These are phyloP conservation scores for Daldinia eschscholtzii DNA, from an alignment of 2,329 filamentous ascomycete genomes.

Conservation along the genomic window DNA sequence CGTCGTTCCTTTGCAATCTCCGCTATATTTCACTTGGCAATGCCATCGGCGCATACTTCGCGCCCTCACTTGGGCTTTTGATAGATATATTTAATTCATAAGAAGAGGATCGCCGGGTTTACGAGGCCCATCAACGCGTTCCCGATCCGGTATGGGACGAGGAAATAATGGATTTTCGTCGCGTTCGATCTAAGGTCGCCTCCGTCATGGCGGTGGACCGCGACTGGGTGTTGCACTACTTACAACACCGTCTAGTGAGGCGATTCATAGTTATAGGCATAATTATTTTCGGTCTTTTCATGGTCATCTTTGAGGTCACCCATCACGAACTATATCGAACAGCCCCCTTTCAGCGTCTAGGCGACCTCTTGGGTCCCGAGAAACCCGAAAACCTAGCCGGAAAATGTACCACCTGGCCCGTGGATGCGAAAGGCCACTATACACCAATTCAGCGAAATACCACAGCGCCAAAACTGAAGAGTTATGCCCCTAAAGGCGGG, in stretches of 20 bases:
- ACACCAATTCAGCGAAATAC: conserved; percentile 25
- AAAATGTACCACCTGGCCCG: conserved; percentile 50
- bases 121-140: conserved; percentile 17
- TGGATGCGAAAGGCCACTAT: conserved; percentile 39
- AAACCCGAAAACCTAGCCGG: conserved; percentile 28
- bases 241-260: conserved; percentile 36
- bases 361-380: background rate
- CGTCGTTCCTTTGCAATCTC: conserved; percentile 15
- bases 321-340: conserved; percentile 41
- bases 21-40: conserved; percentile 12
- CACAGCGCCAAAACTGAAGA: conserved; percentile 37
- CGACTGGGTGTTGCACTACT: conserved; percentile 39
- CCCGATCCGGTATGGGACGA: conserved; percentile 30
- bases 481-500: conserved; percentile 45
- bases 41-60: conserved; percentile 20
- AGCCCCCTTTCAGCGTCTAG: conserved; percentile 22
- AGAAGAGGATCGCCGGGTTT: conserved; percentile 25
- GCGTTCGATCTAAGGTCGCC: conserved; percentile 18
- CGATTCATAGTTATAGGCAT: conserved; percentile 41
- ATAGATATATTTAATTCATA: conserved; percentile 22
- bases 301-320: conserved; percentile 44
- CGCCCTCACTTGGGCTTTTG: conserved; percentile 29
- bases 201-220: conserved; percentile 26
- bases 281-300: conserved; percentile 32
- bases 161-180: conserved; percentile 22